These are phyloP conservation scores for Dendrobium nobile DNA, from an alignment of 106 monocot species.

Conservation along the genomic window DNA sequence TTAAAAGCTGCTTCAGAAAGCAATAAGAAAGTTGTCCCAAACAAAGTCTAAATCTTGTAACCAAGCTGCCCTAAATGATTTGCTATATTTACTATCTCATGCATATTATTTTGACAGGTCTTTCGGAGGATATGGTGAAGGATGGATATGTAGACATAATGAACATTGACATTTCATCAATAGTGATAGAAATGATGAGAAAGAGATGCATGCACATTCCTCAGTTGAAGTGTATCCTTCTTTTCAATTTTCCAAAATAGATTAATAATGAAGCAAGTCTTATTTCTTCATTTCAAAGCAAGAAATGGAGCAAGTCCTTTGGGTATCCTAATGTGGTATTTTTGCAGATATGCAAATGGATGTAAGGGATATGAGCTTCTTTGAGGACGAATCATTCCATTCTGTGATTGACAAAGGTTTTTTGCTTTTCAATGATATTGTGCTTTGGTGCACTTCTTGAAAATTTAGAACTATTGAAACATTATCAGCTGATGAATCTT, in stretches of 20 bases:
- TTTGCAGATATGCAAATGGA: constrained; percentile 87
- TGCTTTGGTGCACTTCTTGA: background rate
- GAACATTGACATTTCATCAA: constrained; percentile 81
- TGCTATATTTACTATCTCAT: background rate
- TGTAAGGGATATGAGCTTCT: constrained; percentile 85
- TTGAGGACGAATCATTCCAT: constrained; percentile 73
- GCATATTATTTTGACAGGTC: constrained; percentile 30
- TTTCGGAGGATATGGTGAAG: constrained; percentile 92
- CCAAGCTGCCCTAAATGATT: no score
- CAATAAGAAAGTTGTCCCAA: no score
- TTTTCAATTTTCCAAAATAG: background rate
- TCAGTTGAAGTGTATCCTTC: constrained; percentile 74
- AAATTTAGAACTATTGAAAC: background rate
- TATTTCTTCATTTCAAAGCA: background rate
- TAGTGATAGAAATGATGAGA: constrained; percentile 86
- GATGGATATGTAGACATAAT: constrained; percentile 79
- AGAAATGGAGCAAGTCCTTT: background rate
- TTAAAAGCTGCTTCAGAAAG: no score
- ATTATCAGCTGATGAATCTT: background rate
- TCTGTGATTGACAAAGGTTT: constrained; percentile 87
- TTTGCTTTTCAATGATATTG: background rate
- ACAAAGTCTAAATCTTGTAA: no score
- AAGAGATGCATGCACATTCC: constrained; percentile 52
- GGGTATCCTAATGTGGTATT: constrained; percentile 19
- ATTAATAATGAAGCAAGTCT: no score